Base-by-base conservation (phyloP, 1,284 basidiomycete species). In the Prillingera fragicola region DNA sequence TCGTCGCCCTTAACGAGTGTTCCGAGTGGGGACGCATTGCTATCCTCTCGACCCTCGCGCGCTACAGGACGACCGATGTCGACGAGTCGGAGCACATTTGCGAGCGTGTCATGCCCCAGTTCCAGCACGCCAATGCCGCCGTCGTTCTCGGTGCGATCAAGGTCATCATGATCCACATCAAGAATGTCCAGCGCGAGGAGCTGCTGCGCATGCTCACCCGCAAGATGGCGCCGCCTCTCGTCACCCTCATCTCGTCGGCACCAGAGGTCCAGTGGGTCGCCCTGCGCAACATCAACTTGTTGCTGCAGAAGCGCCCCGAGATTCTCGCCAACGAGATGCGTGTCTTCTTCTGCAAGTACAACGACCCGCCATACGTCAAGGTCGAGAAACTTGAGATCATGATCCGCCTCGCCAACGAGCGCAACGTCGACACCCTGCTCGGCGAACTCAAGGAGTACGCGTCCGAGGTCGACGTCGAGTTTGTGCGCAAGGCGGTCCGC, bases 331-430 rank as follows among this genome's bases (percentile, higher is more conserved):
- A 96, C 69, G 94, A 98, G 63, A 92, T 99, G 69, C 87, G 91
- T 54, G 90, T 96, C 17, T 98, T 99, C 74, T 99, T 98, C 74
- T 97, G 92, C 83, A 98, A 97, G 72, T 98, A 98, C 73, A 98
- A 97, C 65, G 95, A 98, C 65, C 95, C 95, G 2, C 90, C 95
- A 53, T 99, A 98, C 70, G 90, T 98, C 71, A 98, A 98, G 70
- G 79, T 98, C 27, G 92, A 92, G 41, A 98, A 99, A 66, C 77
- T 99, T 45, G 95, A 98, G 69, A 97, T 98, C 61, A 97, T 99
- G 84, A 95, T 97, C 68, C 81, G 95, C 14, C 77, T 98, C 19
- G 88, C 90, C 12, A 82, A 84, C 36, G 84, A 91, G 55, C 83
- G 87, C 63, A 98, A 97, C 65, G 87, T 87, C 25, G 79, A 79